Evolutionary conservation across 1,284 basidiomycete genomes (phyloP).

Genomic region (Leucoagaricus sp.): DNA sequence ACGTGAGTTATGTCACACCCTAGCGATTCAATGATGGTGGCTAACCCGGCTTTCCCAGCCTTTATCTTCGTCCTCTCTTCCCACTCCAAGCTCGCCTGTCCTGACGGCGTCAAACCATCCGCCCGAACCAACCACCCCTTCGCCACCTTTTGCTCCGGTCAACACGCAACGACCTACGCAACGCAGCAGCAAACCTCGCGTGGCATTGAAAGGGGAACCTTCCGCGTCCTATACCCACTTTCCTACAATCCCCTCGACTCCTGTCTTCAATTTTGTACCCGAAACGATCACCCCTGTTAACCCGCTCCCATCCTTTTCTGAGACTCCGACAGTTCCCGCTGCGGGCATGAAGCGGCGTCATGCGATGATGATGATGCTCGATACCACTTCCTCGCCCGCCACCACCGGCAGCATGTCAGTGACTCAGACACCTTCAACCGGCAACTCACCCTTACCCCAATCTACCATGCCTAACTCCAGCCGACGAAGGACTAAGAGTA

Average conservation of each 20-base stretch:
- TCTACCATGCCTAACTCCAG: conserved; percentile 22
- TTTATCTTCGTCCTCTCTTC: conserved; percentile 25
- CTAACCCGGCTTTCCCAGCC: conserved; percentile 15
- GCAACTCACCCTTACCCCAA: conserved; percentile 13
- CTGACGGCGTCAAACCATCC: conserved; percentile 22
- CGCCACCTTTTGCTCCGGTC: conserved; percentile 32
- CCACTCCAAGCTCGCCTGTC: conserved; percentile 31
- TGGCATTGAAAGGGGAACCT: conserved; percentile 22
- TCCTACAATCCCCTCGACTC: conserved; percentile 17
- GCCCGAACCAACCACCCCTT: conserved; percentile 34
- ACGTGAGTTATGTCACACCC: conserved; percentile 26
- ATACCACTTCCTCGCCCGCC: conserved; percentile 38
- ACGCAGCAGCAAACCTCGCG: conserved; percentile 29
- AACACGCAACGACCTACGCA: conserved; percentile 26
- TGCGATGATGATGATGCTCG: conserved; percentile 65
- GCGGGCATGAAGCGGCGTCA: conserved; percentile 52
- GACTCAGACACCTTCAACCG: conserved; percentile 20
- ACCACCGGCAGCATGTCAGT: conserved; percentile 26
- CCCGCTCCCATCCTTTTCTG: conserved; percentile 22
- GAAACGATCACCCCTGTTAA: conserved; percentile 22
- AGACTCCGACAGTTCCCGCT: conserved; percentile 36
- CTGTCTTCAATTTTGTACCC: conserved; percentile 21
- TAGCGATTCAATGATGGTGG: conserved; percentile 4
- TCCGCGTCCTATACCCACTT: conserved; percentile 14
- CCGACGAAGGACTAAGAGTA: conserved; percentile 46